Evolutionary conservation across 208 protist species (phyloP), one percentile per base, ranked within the genome.

Genomic region (Angomonas ambiguus): DNA sequence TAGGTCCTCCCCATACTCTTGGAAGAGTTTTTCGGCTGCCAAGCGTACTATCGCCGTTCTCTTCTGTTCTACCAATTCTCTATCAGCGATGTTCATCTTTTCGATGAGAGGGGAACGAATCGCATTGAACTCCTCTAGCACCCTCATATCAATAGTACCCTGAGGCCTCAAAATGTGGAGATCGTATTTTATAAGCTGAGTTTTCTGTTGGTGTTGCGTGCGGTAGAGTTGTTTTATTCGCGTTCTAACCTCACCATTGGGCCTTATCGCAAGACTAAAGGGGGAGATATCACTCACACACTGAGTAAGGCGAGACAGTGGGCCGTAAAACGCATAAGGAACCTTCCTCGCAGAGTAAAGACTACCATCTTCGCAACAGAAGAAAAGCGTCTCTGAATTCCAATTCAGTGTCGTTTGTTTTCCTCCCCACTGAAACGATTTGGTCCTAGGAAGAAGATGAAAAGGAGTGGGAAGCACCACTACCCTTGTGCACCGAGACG

Each of bases 321-420:
- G 74, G 38, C 79, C 71, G 16, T 74, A 78, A 49, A 93, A 73
- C 49, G 73, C 78, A 35, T 80, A 82, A 10, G 83, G 82, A 24
- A 88, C 45, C 61, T 80, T 78, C 42, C 65, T 65, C n/a, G 76
- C 80, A 24, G 62, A 62, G 65, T 74, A 80, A 33, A 93, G 76
- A 59, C 76, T 71, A 22, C 87, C 87, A 58, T 93, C 87, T 10
- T 72, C 67, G 51, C 85, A 88, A 2, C 77, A 77, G 32, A 91
- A 33, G 35, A 88, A 58, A 34, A 87, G 49, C 41, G 71, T 41
- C 20, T 63, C 64, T 28, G 72, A 65, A 42, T 56, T 13, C 18
- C 45, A 27, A 3, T 53, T 53, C 4, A 53, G 66, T 60, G 22
- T 42, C 33, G 60, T 71, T 65, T 56, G 75, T 30, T 61, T 71